A percentile compares a stretch with the other conserved stretches of the same genome.
These are phyloP conservation scores for Hylodesmum podocarpum DNA, from an alignment of 306 rosid genomes.

Conservation along the genomic window DNA sequence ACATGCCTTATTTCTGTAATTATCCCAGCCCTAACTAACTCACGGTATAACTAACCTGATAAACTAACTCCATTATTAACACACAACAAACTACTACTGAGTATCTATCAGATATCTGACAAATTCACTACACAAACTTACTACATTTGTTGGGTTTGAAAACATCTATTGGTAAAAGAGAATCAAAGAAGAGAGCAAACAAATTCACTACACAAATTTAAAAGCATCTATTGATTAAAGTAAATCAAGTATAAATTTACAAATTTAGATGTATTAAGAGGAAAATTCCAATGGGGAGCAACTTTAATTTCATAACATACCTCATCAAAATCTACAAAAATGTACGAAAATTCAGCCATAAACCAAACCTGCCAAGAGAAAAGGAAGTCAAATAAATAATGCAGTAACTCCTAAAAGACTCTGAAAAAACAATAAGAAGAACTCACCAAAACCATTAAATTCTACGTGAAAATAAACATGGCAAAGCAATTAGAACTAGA, in stretches of 20 bases:
- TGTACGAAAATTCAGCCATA: conserved; percentile 82
- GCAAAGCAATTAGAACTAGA: neutral
- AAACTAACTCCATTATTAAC: too few relatives aligned
- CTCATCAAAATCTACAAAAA: conserved; percentile 83
- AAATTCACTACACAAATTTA: neutral
- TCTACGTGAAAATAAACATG: neutral
- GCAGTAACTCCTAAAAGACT: neutral
- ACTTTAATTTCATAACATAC: conserved; percentile 41
- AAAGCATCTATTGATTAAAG: neutral
- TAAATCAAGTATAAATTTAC: neutral
- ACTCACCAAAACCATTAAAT: neutral
- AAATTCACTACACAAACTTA: neutral
- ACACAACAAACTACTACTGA: too few relatives aligned
- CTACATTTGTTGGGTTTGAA: too few relatives aligned
- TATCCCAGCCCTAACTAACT: too few relatives aligned
- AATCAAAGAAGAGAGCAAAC: neutral
- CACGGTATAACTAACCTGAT: too few relatives aligned
- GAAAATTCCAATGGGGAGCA: conserved; percentile 9
- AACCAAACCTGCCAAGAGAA: conserved; percentile 75
- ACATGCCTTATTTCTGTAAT: too few relatives aligned
- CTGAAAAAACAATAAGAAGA: neutral
- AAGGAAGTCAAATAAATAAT: conserved; percentile 25
- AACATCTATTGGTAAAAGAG: neutral
- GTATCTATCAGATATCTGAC: too few relatives aligned
- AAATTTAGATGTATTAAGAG: neutral